These are phyloP conservation scores for Podila verticillata DNA, from an alignment of 192 early-diverging fungal species.

Conservation along the genomic window DNA sequence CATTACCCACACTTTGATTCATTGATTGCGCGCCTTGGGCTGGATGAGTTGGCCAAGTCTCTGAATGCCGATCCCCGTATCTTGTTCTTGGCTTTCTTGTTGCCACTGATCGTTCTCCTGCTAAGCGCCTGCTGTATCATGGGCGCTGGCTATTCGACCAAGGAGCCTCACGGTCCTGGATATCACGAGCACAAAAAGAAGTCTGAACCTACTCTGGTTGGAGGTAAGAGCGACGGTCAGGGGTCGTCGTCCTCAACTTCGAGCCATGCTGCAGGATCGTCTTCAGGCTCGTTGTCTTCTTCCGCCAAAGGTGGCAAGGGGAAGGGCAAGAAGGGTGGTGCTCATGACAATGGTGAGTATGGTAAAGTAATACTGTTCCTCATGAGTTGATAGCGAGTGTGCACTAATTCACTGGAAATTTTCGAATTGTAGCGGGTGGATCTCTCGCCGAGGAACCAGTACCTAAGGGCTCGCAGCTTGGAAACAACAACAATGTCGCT, in stretches of 20 bases:
- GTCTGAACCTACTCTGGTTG: not conserved
- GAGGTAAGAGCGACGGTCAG: not conserved
- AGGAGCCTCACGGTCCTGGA: not conserved
- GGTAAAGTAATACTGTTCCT: not conserved
- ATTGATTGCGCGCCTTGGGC: not conserved
- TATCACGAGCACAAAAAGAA: not conserved
- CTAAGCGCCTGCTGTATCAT: not conserved
- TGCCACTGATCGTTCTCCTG: slow-evolving; percentile 1
- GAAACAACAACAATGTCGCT: not conserved
- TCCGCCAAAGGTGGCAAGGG: not conserved
- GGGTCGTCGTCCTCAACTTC: not conserved
- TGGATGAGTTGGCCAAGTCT: slow-evolving; percentile 2
- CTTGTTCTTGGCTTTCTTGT: slow-evolving; percentile 11
- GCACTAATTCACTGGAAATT: too few relatives aligned
- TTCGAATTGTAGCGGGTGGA: too few relatives aligned
- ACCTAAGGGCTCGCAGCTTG: not conserved
- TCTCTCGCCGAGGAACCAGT: too few relatives aligned
- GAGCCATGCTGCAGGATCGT: not conserved
- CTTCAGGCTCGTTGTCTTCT: not conserved
- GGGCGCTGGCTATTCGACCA: slow-evolving; percentile 8
- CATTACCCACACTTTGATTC: too few relatives aligned
- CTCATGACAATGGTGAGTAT: slow-evolving; percentile 7
- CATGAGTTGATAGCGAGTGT: too few relatives aligned
- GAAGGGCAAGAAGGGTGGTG: slow-evolving; percentile 7
- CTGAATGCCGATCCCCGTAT: slow-evolving; percentile 13